phyloP scores from a whole-genome alignment of 1,284 basidiomycete species.

The Puccinia hordei region DNA sequence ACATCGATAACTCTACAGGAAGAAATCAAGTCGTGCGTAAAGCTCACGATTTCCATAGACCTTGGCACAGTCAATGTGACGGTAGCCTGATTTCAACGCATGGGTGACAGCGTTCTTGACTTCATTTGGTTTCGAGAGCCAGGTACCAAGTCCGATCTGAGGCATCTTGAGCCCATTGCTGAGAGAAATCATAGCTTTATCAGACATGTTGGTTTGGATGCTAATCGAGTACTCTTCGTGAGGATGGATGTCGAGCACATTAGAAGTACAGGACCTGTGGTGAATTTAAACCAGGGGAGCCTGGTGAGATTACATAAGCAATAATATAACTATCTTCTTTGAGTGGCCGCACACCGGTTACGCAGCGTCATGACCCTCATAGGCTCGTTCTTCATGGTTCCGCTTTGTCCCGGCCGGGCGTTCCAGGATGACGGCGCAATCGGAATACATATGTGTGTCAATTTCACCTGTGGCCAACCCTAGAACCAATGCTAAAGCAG shows the following conservation, averaged over 20 bases:
- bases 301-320: too few species aligned
- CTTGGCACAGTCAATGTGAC: conserved; percentile 49
- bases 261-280: not conserved
- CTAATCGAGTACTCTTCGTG: not conserved
- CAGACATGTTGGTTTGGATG: conserved; percentile 10
- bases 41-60: conserved; percentile 48
- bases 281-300: too few species aligned
- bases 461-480: too few species aligned
- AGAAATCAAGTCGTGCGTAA: not conserved
- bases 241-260: not conserved
- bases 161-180: conserved; percentile 44
- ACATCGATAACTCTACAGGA: not conserved
- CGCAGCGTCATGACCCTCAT: too few species aligned
- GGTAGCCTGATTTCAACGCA: conserved; percentile 48
- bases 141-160: conserved; percentile 47
- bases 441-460: too few species aligned
- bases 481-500: too few species aligned
- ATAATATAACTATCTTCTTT: too few species aligned
- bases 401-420: too few species aligned
- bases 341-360: too few species aligned
- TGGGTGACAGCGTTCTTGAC: conserved; percentile 48
- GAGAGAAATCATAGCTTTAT: conserved; percentile 15
- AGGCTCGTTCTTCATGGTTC: too few species aligned
- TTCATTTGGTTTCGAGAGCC: conserved; percentile 50
- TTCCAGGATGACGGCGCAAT: too few species aligned